A percentile compares a stretch with the other conserved stretches of the same genome.
phyloP scores from a whole-genome alignment of 306 rosid species.

The Arachis stenosperma region DNA sequence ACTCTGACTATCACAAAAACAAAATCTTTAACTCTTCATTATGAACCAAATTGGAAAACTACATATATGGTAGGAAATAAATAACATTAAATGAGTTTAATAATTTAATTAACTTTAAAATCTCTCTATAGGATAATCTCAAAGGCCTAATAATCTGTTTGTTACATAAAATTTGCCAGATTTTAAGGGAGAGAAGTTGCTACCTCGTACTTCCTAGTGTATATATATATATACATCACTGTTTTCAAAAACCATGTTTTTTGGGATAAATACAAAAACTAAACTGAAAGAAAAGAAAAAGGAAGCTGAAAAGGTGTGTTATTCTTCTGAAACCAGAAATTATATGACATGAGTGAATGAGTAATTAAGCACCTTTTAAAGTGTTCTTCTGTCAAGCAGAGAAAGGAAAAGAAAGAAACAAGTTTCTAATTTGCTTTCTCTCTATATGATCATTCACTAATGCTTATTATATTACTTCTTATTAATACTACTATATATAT shows the following conservation, averaged over 20 bases:
- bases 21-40: too few species aligned
- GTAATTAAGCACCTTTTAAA: not conserved
- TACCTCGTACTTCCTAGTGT: not conserved
- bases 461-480: not conserved
- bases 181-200: not conserved
- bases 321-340: constrained; percentile 14
- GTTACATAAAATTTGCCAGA: not conserved
- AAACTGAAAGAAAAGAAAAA: not conserved
- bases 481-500: not conserved
- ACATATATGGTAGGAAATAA: not conserved
- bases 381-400: not conserved
- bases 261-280: not conserved
- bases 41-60: constrained; percentile 20
- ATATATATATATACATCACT: not conserved
- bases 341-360: not conserved
- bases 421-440: constrained; percentile 9
- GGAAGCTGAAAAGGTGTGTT: constrained; percentile 3
- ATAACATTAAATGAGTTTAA: not conserved
- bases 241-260: not conserved
- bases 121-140: not conserved
- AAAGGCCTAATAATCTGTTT: not conserved
- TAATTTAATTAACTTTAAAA: too few species aligned
- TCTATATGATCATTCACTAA: not conserved
- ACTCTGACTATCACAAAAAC: too few species aligned
- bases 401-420: constrained; percentile 15